These are phyloP conservation scores for Ensete glaucum DNA, from an alignment of 176 grass and related monocot species.

Conservation along the genomic window DNA sequence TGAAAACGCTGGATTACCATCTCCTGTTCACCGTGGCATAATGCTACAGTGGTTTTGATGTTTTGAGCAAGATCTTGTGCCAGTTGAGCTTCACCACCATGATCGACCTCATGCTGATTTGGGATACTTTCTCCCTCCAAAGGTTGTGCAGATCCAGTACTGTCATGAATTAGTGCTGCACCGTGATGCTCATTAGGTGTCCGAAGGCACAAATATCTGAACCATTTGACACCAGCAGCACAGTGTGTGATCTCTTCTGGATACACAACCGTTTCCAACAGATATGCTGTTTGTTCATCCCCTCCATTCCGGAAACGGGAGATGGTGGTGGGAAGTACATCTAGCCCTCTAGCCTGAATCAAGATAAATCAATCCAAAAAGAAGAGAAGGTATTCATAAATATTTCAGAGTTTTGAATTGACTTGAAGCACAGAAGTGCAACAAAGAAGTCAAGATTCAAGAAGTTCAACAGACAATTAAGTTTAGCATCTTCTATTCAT, in stretches of 20 bases:
- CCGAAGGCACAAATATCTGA: conserved; percentile 59
- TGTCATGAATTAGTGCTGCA: conserved; percentile 6
- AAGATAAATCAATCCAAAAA: background rate
- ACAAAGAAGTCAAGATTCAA: background rate
- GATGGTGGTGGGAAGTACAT: conserved; percentile 89
- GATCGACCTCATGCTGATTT: background rate
- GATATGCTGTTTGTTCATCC: conserved; percentile 65
- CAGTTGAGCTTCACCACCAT: background rate
- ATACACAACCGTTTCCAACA: conserved; percentile 65
- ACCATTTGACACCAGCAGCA: conserved; percentile 76
- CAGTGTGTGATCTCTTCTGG: conserved; percentile 92
- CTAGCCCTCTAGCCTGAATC: conserved; percentile 69
- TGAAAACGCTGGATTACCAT: conserved; percentile 50
- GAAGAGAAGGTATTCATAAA: background rate
- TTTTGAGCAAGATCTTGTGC: background rate
- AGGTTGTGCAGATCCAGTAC: conserved; percentile 9
- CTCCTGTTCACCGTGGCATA: conserved; percentile 6
- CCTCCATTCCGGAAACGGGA: conserved; percentile 64
- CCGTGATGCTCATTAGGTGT: conserved; percentile 5
- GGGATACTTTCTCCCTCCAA: conserved; percentile 1
- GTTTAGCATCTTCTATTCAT: background rate
- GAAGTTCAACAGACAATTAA: background rate
- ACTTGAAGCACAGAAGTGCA: background rate
- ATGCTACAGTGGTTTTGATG: background rate
- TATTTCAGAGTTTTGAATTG: background rate